Base-by-base conservation (phyloP, 140 eudicot genomes). In the Anethum foeniculum region DNA sequence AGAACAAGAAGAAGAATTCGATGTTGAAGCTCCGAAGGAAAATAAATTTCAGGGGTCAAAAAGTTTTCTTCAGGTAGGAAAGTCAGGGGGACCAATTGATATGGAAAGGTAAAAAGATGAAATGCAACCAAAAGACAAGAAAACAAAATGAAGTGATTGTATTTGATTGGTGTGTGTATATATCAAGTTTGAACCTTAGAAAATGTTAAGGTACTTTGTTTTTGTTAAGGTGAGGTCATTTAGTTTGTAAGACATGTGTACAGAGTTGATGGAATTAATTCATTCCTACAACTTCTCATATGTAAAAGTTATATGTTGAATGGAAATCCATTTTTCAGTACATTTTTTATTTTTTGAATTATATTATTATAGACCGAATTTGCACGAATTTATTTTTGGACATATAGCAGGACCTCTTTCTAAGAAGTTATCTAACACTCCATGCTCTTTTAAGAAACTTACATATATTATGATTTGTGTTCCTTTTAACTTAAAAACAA, bases 131-230 rank as follows among this genome's bases (percentile, higher is more conserved):
- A 27, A 12, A 56, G 28, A 56, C 23, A 23, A 56, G 23, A 21
- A 5, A n/a, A 32, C 30, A 68, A 39, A 43, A 4, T 32, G n/a
- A 28, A 7, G 44, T 93, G 96, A 10, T 86, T 83, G 6, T n/a
- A 7, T n/a, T 58, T 54, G 64, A 2, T 23, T 56, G 3, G 0
- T 56, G 28, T 56, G 28, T 56, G 2, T 56, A 56, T 56, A 21
- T 1, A 21, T n/a, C 0, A 58, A 58, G 68, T 58, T 23, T 58
- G 68, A 56, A 56, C 12, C 27, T n/a, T 60, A 23, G 14, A 25
- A 60, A 25, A 25, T 25, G 69, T 60, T 10, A 23, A 1, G 12
- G 15, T n/a, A 58, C 3, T 2, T 58, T 60, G 68, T 25, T 1
- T 1, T 60, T 25, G 16, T 15, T 25, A 10, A 25, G 69, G 30